These are phyloP conservation scores for Atalantia buxifolia DNA, from an alignment of 345 rosid species.

Conservation along the genomic window DNA sequence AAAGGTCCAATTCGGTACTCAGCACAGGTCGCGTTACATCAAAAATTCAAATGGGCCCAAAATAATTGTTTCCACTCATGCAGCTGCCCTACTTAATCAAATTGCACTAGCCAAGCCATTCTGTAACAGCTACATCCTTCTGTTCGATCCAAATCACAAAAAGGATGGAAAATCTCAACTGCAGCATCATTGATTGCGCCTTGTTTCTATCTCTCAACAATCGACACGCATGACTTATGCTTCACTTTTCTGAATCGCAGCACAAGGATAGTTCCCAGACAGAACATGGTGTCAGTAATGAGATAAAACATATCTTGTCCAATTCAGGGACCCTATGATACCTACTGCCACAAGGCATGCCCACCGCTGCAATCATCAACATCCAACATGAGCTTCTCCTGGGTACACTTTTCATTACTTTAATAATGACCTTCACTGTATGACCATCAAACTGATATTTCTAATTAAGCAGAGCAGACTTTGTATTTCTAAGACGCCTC, in stretches of 20 bases:
- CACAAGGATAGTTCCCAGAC: background rate
- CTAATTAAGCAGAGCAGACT: background rate
- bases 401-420: background rate
- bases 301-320: background rate
- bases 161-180: background rate
- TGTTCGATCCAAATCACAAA: background rate
- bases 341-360: constrained; percentile 5
- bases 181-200: background rate
- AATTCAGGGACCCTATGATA: background rate
- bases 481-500: background rate
- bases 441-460: background rate
- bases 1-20: too few species aligned
- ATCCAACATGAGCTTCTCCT: background rate
- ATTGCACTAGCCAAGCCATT: too few species aligned
- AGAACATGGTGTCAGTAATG: background rate
- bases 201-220: background rate
- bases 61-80: background rate
- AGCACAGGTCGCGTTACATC: too few species aligned
- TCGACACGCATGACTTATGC: background rate
- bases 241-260: background rate
- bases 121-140: background rate
- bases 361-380: background rate
- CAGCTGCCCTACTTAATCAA: too few species aligned
- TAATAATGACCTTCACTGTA: background rate
- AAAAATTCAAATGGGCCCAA: too few species aligned